Evolutionary conservation across 306 rosid genomes (phyloP).

Genomic region (Lathyrus oleraceus): DNA sequence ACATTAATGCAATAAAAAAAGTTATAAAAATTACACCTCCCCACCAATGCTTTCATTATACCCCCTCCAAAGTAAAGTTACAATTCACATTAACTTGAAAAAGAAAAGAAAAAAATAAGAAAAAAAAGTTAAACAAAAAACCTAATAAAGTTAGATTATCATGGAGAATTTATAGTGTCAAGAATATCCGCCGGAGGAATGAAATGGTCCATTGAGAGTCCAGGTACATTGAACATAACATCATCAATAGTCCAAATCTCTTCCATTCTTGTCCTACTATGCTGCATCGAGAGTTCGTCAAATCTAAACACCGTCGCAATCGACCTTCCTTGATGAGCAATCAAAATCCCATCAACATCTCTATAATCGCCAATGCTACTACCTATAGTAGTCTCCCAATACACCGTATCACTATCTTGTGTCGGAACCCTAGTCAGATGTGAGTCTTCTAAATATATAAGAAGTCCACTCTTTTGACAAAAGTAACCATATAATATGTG

Average conservation of each 20-base stretch:
- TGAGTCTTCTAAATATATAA: slow-evolving; percentile 86
- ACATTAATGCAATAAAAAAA: slow-evolving; percentile 22
- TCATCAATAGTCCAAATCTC: slow-evolving; percentile 93
- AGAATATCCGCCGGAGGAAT: slow-evolving; percentile 85
- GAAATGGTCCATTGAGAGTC: slow-evolving; percentile 84
- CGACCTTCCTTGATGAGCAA: slow-evolving; percentile 91
- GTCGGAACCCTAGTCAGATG: slow-evolving; percentile 83
- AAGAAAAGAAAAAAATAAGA: background rate
- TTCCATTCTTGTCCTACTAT: slow-evolving; percentile 86
- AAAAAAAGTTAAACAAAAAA: background rate
- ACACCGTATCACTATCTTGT: slow-evolving; percentile 59
- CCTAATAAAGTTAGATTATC: slow-evolving; percentile 33
- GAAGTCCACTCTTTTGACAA: slow-evolving; percentile 92
- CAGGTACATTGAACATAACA: slow-evolving; percentile 86
- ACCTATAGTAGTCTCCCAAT: slow-evolving; percentile 96
- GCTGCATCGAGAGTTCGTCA: slow-evolving; percentile 73
- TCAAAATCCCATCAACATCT: slow-evolving; percentile 73
- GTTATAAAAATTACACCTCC: slow-evolving; percentile 43
- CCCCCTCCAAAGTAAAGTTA: slow-evolving; percentile 46
- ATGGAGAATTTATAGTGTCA: slow-evolving; percentile 56
- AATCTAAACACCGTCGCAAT: slow-evolving; percentile 86
- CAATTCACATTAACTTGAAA: slow-evolving; percentile 31
- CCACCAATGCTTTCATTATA: slow-evolving; percentile 52
- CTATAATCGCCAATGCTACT: slow-evolving; percentile 83
- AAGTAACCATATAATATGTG: slow-evolving; percentile 88